Percentiles rank a stretch among this genome's conserved stretches.
Evolutionary conservation across 2,329 filamentous ascomycete species (phyloP).

Genomic region (Aspergillus transmontanensis): DNA sequence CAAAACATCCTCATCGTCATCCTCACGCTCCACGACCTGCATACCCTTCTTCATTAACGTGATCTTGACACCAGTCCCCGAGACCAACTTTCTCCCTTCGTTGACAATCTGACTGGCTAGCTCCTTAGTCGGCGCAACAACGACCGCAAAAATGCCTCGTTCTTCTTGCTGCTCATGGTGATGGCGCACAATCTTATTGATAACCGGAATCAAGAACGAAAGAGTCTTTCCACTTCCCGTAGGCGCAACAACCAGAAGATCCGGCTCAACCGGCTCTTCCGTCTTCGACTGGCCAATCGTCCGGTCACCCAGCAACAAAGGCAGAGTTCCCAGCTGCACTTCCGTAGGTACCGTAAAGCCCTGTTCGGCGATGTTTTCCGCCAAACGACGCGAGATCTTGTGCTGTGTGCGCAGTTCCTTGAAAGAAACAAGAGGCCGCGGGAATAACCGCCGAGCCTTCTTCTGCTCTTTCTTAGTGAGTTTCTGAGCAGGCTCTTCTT

Average conservation of each 20-base stretch:
- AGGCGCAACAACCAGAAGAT: constrained; percentile 86
- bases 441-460: constrained; percentile 64
- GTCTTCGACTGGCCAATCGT: constrained; percentile 44
- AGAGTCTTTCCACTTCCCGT: constrained; percentile 97
- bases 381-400: constrained; percentile 71
- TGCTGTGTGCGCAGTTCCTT: constrained; percentile 70
- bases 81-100: constrained; percentile 80
- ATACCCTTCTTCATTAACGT: constrained; percentile 85
- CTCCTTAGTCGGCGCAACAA: constrained; percentile 79
- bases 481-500: constrained; percentile 41
- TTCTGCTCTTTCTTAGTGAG: constrained; percentile 53
- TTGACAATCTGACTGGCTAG: constrained; percentile 77
- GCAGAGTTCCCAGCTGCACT: constrained; percentile 85
- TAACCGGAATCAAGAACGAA: constrained; percentile 84
- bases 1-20: constrained; percentile 37
- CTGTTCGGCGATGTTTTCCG: constrained; percentile 78
- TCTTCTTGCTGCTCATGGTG: constrained; percentile 54
- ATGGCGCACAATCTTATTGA: constrained; percentile 70
- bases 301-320: constrained; percentile 65
- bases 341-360: constrained; percentile 88
- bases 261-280: constrained; percentile 51
- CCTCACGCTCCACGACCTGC: constrained; percentile 59
- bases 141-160: constrained; percentile 67
- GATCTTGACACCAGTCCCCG: constrained; percentile 76
- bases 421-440: constrained; percentile 79